Evolutionary conservation across 106 monocot genomes (phyloP).

Genomic region (Platanthera guangdongensis): DNA sequence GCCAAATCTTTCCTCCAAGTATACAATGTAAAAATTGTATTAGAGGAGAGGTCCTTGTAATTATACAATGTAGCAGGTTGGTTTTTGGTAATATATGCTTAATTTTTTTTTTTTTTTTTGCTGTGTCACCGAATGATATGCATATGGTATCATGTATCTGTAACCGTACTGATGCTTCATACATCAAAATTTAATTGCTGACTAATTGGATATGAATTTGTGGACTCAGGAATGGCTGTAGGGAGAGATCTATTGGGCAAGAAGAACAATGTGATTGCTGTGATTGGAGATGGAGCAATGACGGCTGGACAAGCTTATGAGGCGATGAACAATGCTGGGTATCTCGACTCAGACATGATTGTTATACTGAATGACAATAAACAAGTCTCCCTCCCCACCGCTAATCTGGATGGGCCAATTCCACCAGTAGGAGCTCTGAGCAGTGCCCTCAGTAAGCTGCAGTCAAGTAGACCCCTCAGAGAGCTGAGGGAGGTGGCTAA

Average conservation of each 20-base stretch:
- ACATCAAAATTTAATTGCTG: background rate
- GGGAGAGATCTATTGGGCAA: slow-evolving; percentile 78
- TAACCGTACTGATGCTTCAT: too few relatives aligned
- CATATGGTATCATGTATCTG: too few relatives aligned
- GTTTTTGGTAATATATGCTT: too few relatives aligned
- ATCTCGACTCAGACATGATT: slow-evolving; percentile 62
- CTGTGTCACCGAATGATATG: too few relatives aligned
- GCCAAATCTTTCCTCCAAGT: too few relatives aligned
- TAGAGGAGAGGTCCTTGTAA: too few relatives aligned
- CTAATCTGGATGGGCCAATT: slow-evolving; percentile 78
- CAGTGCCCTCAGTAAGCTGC: slow-evolving; percentile 73
- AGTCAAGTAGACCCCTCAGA: slow-evolving; percentile 88
- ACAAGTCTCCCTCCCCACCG: slow-evolving; percentile 89
- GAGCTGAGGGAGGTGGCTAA: slow-evolving; percentile 97
- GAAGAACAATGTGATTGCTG: slow-evolving; percentile 88
- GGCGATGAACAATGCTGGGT: slow-evolving; percentile 97
- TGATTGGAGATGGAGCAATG: slow-evolving; percentile 96
- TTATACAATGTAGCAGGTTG: too few relatives aligned
- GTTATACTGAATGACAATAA: slow-evolving; percentile 68
- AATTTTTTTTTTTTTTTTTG: too few relatives aligned
- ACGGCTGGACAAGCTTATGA: slow-evolving; percentile 95
- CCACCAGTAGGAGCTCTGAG: slow-evolving; percentile 90
- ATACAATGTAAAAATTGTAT: too few relatives aligned
- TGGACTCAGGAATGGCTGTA: slow-evolving; percentile 72
- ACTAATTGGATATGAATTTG: background rate